These are phyloP conservation scores for Entrophospora sp. DNA, from an alignment of 192 early-diverging fungal genomes.

Conservation along the genomic window DNA sequence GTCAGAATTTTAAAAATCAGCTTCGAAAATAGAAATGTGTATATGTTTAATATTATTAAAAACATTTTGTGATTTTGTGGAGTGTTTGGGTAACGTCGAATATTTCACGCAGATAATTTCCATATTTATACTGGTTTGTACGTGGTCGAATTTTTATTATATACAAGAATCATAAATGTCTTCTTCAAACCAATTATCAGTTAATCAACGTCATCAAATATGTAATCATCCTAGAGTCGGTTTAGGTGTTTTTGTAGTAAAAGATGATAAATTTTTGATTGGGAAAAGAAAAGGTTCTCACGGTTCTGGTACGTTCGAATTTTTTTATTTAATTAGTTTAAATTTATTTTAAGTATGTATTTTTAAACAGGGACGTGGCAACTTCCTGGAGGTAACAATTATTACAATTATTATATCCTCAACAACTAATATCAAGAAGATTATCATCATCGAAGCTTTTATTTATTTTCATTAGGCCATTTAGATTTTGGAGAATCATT, in stretches of 20 bases:
- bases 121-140: no score
- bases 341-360: background rate
- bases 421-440: background rate
- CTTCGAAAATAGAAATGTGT: no score
- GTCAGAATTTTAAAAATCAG: no score
- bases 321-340: background rate
- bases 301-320: conserved; percentile 33
- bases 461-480: conserved; percentile 17
- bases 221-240: conserved; percentile 30
- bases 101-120: no score
- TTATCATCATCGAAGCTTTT: background rate
- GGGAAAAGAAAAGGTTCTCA: conserved; percentile 42
- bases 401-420: background rate
- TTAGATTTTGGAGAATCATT: conserved; percentile 41
- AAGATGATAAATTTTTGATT: conserved; percentile 26
- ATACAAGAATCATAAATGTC: no score
- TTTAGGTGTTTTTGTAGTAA: conserved; percentile 37
- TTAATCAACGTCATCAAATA: no score
- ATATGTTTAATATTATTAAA: no score
- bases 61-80: no score
- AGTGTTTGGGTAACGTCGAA: no score
- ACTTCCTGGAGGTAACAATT: conserved; percentile 32
- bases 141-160: no score
- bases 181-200: no score
- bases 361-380: conserved; percentile 24